Percentiles rank a stretch among this genome's conserved stretches.
phyloP scores from a whole-genome alignment of 2,329 filamentous ascomycete genomes.

The Ceratocystis harringtonii region DNA sequence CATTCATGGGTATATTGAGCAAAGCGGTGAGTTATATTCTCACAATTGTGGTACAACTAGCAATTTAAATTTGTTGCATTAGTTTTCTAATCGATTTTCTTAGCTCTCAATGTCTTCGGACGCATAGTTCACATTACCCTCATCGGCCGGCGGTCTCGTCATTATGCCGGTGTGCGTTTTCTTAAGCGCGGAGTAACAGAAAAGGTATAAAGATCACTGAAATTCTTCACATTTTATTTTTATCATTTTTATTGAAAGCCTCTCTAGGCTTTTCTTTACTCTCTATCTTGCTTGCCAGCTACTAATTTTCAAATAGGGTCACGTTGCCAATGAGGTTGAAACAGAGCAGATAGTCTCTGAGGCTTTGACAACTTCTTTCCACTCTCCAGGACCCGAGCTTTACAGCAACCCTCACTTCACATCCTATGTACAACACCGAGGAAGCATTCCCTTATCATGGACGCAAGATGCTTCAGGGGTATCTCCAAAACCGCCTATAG shows the following conservation, averaged over 20 bases:
- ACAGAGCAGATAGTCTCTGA: conserved; percentile 97
- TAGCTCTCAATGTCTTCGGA: conserved; percentile 60
- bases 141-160: conserved; percentile 79
- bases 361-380: conserved; percentile 85
- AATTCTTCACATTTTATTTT: neutral
- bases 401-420: conserved; percentile 87
- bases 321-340: conserved; percentile 96
- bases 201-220: conserved; percentile 29
- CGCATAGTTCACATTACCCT: conserved; percentile 82
- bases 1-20: conserved; percentile 91
- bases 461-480: conserved; percentile 92
- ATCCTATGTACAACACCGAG: conserved; percentile 90
- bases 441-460: conserved; percentile 95
- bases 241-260: too few relatives aligned
- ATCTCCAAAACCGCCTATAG: conserved; percentile 89
- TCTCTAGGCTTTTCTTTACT: neutral
- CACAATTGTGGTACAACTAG: neutral
- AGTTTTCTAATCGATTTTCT: conserved; percentile 51
- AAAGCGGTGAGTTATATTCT: conserved; percentile 40
- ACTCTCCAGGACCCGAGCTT: conserved; percentile 70
- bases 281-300: neutral
- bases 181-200: conserved; percentile 92
- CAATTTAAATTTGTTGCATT: conserved; percentile 53
- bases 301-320: conserved; percentile 39
- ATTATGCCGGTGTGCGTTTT: conserved; percentile 88